Percentiles rank a stretch among this genome's conserved stretches.
Conservation (phyloP, 805 yeast genomes). For the Candida ficus region DNA sequence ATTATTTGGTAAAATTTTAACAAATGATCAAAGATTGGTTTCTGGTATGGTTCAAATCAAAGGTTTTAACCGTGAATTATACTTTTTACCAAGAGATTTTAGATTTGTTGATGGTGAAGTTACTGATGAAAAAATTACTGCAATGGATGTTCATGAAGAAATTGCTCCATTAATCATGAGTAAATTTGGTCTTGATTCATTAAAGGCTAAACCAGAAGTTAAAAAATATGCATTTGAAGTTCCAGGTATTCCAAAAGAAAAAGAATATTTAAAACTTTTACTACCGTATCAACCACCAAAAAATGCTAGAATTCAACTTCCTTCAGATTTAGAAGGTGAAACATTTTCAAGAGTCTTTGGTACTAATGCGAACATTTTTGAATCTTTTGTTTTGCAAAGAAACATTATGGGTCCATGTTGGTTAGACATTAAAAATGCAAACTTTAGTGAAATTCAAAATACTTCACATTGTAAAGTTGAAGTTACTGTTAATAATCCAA, state of each 20-base stretch:
- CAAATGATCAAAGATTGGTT: constrained; percentile 52
- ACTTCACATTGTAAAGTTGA: constrained; percentile 82
- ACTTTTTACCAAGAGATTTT: constrained; percentile 66
- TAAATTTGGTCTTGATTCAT: constrained; percentile 52
- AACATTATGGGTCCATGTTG: constrained; percentile 98
- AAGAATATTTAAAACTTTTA: constrained; percentile 74
- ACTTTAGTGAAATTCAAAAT: constrained; percentile 51
- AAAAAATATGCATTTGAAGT: constrained; percentile 89
- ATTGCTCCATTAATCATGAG: constrained; percentile 60
- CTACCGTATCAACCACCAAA: constrained; percentile 69
- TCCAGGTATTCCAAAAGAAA: constrained; percentile 69
- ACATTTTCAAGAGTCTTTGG: constrained; percentile 82
- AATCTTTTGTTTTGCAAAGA: constrained; percentile 75
- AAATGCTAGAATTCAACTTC: constrained; percentile 41
- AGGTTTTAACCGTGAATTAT: constrained; percentile 66
- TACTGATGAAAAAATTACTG: constrained; percentile 34
- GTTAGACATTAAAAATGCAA: constrained; percentile 68
- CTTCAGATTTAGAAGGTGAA: constrained; percentile 64
- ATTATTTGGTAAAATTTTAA: constrained; percentile 74
- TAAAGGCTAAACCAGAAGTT: constrained; percentile 65
- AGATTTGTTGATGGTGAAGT: constrained; percentile 39
- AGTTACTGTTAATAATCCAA: constrained; percentile 49
- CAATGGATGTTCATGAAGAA: constrained; percentile 75
- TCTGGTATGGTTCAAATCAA: constrained; percentile 76
- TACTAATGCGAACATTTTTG: constrained; percentile 66